Evolutionary conservation across 345 rosid genomes (phyloP).

Genomic region (Ailanthus altissimus): DNA sequence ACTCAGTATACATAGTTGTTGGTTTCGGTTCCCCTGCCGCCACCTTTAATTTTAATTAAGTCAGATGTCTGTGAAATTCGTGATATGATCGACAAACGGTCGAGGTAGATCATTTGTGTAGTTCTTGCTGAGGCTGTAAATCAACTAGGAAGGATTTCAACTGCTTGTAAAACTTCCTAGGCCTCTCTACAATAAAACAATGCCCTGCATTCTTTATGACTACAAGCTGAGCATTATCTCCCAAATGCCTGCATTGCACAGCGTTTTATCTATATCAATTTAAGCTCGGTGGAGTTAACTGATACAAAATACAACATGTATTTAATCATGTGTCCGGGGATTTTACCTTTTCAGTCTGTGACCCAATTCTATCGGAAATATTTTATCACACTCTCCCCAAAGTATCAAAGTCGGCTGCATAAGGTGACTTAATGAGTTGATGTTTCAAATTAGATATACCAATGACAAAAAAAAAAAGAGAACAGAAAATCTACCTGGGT

Average conservation of each 20-base stretch:
- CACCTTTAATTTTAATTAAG: too few species aligned
- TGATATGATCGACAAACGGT: too few species aligned
- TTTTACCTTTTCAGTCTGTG: slow-evolving; percentile 57
- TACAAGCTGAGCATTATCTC: slow-evolving; percentile 53
- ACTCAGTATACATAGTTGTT: too few species aligned
- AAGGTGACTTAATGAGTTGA: too few species aligned
- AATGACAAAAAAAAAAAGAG: not conserved
- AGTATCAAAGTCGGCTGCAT: slow-evolving; percentile 64
- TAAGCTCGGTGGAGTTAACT: not conserved
- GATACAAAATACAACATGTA: not conserved
- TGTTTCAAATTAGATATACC: not conserved
- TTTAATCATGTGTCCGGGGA: not conserved
- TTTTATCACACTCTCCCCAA: slow-evolving; percentile 81
- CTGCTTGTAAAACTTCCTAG: slow-evolving; percentile 44
- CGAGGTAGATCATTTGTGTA: not conserved
- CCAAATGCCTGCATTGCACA: slow-evolving; percentile 47
- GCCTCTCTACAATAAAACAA: slow-evolving; percentile 56
- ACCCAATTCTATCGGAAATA: slow-evolving; percentile 69
- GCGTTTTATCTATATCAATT: not conserved
- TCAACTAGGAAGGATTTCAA: slow-evolving; percentile 56
- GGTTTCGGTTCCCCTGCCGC: too few species aligned
- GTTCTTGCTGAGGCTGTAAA: not conserved
- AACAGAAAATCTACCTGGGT: slow-evolving; percentile 41
- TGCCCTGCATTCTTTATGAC: slow-evolving; percentile 71
- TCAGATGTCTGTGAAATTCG: too few species aligned